These are phyloP conservation scores for Neopestalotiopsis rosae DNA, from an alignment of 2,329 filamentous ascomycete species.

Conservation along the genomic window DNA sequence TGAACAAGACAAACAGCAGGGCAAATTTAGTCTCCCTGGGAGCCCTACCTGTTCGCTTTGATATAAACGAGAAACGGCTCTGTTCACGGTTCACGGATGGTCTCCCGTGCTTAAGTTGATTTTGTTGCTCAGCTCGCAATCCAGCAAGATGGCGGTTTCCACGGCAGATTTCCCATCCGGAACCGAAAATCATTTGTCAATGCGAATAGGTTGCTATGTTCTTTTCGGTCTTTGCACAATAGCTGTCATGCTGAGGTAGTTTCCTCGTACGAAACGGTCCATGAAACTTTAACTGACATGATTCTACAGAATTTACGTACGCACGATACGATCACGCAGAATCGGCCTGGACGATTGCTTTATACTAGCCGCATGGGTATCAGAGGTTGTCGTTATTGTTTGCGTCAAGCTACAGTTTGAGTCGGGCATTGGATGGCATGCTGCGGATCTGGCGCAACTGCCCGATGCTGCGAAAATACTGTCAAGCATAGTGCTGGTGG, in stretches of 20 bases:
- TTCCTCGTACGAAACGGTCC: background rate
- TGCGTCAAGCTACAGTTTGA: conserved; percentile 4
- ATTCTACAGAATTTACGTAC: background rate
- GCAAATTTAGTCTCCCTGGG: too few species aligned
- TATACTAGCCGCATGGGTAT: background rate
- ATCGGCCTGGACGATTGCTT: conserved; percentile 4
- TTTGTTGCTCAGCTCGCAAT: background rate
- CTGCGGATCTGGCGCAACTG: background rate
- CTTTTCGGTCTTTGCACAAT: conserved; percentile 2
- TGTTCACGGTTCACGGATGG: background rate
- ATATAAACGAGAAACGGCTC: background rate
- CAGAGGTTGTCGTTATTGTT: background rate
- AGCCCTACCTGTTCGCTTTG: too few species aligned
- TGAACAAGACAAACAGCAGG: too few species aligned
- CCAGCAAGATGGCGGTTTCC: background rate
- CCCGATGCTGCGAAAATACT: background rate
- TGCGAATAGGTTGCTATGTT: conserved; percentile 1
- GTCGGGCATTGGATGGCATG: background rate
- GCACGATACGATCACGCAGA: background rate
- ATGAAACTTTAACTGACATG: background rate
- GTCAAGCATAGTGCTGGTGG: background rate
- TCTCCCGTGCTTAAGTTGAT: background rate
- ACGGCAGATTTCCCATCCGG: background rate
- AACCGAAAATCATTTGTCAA: background rate
- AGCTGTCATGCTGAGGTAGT: background rate